Conservation (phyloP, 495 filamentous ascomycete genomes). For the Penicillium ochrochloron region DNA sequence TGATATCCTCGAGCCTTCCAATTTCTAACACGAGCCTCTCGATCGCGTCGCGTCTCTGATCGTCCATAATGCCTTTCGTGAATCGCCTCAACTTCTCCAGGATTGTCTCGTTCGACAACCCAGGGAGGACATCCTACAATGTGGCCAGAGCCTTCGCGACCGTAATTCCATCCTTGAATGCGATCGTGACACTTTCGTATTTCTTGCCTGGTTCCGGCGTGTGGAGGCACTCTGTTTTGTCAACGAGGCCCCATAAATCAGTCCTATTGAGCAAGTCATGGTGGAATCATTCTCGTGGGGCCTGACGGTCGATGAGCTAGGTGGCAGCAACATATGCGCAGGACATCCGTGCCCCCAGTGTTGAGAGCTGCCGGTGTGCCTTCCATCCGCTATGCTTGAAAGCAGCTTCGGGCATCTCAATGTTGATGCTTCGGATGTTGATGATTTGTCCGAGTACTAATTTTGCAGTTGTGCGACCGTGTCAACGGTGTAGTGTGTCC, state of each 20-base stretch:
- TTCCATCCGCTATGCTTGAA: slow-evolving; percentile 48
- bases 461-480: slow-evolving; percentile 32
- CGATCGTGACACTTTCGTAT: slow-evolving; percentile 18
- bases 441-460: slow-evolving; percentile 28
- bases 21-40: slow-evolving; percentile 30
- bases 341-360: slow-evolving; percentile 51
- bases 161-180: slow-evolving; percentile 29
- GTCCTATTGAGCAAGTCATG: slow-evolving; percentile 41
- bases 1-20: slow-evolving; percentile 20
- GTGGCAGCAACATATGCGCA: slow-evolving; percentile 45
- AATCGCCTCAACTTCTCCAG: slow-evolving; percentile 37
- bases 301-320: slow-evolving; percentile 44
- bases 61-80: slow-evolving; percentile 34
- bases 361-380: slow-evolving; percentile 38
- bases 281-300: slow-evolving; percentile 40
- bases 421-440: slow-evolving; percentile 30
- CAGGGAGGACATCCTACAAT: slow-evolving; percentile 9
- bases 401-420: slow-evolving; percentile 36
- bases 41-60: slow-evolving; percentile 34
- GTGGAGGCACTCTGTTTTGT: slow-evolving; percentile 43
- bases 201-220: slow-evolving; percentile 22
- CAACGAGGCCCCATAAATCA: slow-evolving; percentile 41
- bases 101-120: slow-evolving; percentile 43
- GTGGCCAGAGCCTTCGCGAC: slow-evolving; percentile 27
- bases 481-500: slow-evolving; percentile 40